phyloP scores from a whole-genome alignment of 2,329 filamentous ascomycete species.

The Plectosphaerella cucumerina region DNA sequence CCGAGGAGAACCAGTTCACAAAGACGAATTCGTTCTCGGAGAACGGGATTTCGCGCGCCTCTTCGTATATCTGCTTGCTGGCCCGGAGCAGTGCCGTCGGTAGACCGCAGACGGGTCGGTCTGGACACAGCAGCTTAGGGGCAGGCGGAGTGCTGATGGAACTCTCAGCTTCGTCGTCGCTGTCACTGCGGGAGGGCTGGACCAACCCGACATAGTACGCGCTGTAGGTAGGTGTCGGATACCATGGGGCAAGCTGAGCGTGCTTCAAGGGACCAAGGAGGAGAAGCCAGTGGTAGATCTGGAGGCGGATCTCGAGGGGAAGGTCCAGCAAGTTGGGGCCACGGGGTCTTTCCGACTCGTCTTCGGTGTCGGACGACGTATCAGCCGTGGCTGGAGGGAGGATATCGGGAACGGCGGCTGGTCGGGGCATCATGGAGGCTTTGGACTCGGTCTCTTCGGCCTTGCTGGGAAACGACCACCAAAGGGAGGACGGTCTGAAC shows the following conservation, averaged over 20 bases:
- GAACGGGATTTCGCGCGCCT: conserved; percentile 36
- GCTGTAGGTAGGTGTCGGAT: conserved; percentile 27
- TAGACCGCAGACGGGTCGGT: conserved; percentile 32
- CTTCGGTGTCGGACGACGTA: too few species aligned
- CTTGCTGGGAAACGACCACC: too few species aligned
- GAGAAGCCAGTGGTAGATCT: conserved; percentile 40
- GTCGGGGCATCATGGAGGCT: too few species aligned
- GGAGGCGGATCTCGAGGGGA: conserved; percentile 40
- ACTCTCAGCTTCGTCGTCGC: not conserved
- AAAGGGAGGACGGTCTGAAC: too few species aligned
- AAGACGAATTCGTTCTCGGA: conserved; percentile 41
- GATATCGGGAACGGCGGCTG: too few species aligned
- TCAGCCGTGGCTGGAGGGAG: too few species aligned
- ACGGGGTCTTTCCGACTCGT: too few species aligned
- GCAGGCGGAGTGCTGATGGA: not conserved
- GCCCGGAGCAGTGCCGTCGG: conserved; percentile 33
- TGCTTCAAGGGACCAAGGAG: conserved; percentile 31
- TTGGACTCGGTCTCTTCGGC: too few species aligned
- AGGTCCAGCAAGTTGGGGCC: conserved; percentile 25
- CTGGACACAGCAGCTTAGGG: conserved; percentile 22
- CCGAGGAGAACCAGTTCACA: conserved; percentile 40
- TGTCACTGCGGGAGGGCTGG: not conserved
- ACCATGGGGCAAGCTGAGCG: conserved; percentile 33
- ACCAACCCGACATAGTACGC: conserved; percentile 24
- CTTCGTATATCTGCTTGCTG: conserved; percentile 36